Conservation (phyloP, 257 asterid species). For the Scutellaria barbata region DNA sequence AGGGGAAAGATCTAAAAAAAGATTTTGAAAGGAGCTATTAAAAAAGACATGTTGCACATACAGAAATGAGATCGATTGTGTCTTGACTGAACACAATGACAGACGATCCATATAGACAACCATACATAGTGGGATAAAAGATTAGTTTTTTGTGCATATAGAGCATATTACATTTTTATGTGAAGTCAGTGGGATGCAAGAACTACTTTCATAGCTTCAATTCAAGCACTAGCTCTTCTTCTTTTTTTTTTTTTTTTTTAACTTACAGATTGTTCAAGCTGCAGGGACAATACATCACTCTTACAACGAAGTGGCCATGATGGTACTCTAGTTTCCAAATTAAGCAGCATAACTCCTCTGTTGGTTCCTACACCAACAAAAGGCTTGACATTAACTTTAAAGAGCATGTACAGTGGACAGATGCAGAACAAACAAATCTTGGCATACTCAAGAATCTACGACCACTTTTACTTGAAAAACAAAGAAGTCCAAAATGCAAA, state of each 20-base stretch:
- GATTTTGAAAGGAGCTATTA: background rate
- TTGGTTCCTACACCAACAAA: constrained; percentile 65
- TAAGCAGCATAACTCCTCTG: constrained; percentile 71
- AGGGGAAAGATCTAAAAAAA: background rate
- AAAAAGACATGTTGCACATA: background rate
- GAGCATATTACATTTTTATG: constrained; percentile 4
- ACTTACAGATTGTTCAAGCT: constrained; percentile 65
- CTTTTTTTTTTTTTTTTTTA: background rate
- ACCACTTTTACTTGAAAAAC: constrained; percentile 12
- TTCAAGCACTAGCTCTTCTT: constrained; percentile 18
- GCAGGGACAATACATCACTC: constrained; percentile 79
- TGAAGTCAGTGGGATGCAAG: constrained; percentile 27
- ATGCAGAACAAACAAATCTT: constrained; percentile 12
- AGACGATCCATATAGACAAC: too few species aligned
- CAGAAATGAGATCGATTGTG: background rate
- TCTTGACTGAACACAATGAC: constrained; percentile 7
- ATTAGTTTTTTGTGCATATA: background rate
- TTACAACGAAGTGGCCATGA: constrained; percentile 65
- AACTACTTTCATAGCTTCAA: constrained; percentile 18
- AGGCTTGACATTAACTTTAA: constrained; percentile 22
- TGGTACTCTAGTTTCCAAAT: constrained; percentile 63
- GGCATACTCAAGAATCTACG: constrained; percentile 17
- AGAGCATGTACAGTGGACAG: constrained; percentile 10
- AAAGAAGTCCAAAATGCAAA: background rate
- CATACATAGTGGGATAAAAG: background rate